These are phyloP conservation scores for Termitomyces sp. DNA, from an alignment of 768 basidiomycete species.

Conservation along the genomic window DNA sequence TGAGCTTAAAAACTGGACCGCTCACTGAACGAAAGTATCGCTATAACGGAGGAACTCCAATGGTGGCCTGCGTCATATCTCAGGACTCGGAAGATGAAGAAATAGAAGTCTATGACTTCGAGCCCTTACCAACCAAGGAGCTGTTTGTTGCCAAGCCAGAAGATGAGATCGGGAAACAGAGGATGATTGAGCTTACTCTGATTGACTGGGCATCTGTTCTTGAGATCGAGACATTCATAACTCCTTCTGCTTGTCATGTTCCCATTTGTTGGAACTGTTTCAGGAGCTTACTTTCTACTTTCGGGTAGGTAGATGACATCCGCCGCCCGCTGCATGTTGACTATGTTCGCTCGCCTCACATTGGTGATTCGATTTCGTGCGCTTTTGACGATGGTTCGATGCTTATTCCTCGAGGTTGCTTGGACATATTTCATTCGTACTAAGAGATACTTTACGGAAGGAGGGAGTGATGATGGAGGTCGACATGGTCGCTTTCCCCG, in stretches of 20 bases:
- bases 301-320: background rate
- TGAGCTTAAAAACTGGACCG: conserved; percentile 3
- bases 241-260: too few relatives aligned
- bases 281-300: background rate
- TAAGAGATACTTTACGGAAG: conserved; percentile 5
- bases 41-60: conserved; percentile 9
- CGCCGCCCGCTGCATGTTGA: background rate
- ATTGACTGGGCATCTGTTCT: conserved; percentile 8
- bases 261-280: background rate
- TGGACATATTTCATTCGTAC: conserved; percentile 7
- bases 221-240: conserved; percentile 6
- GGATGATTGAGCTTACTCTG: conserved; percentile 3
- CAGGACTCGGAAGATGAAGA: background rate
- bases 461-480: conserved; percentile 1
- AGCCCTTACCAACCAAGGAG: conserved; percentile 1
- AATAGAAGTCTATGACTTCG: background rate
- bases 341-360: background rate
- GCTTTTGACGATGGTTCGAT: conserved; percentile 4
- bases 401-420: conserved; percentile 4
- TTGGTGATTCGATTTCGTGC: conserved; percentile 8
- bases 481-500: conserved; percentile 6
- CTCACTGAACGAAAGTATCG: conserved; percentile 4
- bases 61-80: conserved; percentile 7
- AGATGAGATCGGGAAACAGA: background rate
- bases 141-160: background rate